These are phyloP conservation scores for Oxytropis ochrocephala DNA, from an alignment of 306 rosid species.

Conservation along the genomic window DNA sequence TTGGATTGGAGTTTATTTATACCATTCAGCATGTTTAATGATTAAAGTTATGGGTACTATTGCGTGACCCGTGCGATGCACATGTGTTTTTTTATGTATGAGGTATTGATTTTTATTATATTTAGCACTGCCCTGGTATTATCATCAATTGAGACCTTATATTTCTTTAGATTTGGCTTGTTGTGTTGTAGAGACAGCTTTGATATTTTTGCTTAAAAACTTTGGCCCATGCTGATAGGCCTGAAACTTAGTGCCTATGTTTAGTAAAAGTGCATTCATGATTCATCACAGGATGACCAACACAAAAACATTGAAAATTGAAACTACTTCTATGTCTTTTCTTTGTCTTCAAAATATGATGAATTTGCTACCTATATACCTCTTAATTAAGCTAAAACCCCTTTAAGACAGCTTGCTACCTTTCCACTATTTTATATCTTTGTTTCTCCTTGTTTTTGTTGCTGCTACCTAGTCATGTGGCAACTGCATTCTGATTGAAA, in stretches of 20 bases:
- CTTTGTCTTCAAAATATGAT: conserved; percentile 11
- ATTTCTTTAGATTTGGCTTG: conserved; percentile 12
- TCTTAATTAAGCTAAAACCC: conserved; percentile 7
- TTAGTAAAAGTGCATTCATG: conserved; percentile 13
- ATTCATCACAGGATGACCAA: conserved; percentile 11
- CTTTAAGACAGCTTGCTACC: conserved; percentile 5
- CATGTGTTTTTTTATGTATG: no score
- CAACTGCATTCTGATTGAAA: not conserved
- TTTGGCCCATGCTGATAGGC: conserved; percentile 2
- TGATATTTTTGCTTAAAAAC: not conserved
- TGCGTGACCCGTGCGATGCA: no score
- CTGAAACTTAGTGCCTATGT: not conserved
- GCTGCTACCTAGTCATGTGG: not conserved
- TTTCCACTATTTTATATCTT: not conserved
- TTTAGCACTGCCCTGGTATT: not conserved
- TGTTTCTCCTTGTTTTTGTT: conserved; percentile 9
- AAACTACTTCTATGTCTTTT: conserved; percentile 18
- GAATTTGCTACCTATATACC: conserved; percentile 11
- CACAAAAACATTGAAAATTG: not conserved
- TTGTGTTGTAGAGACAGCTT: conserved; percentile 14
- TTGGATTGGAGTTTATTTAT: not conserved
- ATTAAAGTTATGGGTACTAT: not conserved
- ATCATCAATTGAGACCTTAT: conserved; percentile 7
- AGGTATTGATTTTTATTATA: no score
- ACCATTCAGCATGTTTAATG: not conserved